phyloP scores from a whole-genome alignment of 257 asterid genomes.

The Leptodermis oblonga region DNA sequence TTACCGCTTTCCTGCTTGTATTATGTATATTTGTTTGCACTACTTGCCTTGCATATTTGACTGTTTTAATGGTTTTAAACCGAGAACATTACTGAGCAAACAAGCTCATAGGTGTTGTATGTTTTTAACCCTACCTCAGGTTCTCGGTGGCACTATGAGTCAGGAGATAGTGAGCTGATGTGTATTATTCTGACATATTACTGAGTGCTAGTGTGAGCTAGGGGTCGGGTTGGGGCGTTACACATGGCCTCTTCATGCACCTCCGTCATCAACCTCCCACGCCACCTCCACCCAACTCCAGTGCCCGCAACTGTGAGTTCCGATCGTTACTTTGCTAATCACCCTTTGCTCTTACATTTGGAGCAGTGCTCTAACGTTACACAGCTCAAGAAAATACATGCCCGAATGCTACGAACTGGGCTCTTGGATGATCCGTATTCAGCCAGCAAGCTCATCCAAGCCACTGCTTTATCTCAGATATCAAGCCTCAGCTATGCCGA shows the following conservation, averaged over 20 bases:
- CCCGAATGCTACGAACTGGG: constrained; percentile 66
- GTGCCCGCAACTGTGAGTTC: constrained; percentile 30
- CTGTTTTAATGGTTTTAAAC: too few species aligned
- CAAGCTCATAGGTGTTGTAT: too few species aligned
- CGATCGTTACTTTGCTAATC: constrained; percentile 53
- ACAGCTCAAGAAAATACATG: constrained; percentile 72
- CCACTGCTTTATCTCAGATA: constrained; percentile 39
- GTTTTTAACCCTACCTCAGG: too few species aligned
- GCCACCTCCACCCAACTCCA: constrained; percentile 14
- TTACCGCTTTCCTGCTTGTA: too few species aligned
- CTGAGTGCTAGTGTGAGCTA: too few species aligned
- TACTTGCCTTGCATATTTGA: too few species aligned
- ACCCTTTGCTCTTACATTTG: constrained; percentile 43
- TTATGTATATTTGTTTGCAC: too few species aligned
- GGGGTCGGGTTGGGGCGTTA: too few species aligned
- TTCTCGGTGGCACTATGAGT: too few species aligned
- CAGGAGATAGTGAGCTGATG: too few species aligned
- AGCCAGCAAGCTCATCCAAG: constrained; percentile 67
- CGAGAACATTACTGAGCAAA: too few species aligned
- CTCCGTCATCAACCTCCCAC: constrained; percentile 18
- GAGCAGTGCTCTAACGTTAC: constrained; percentile 41
- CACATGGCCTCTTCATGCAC: constrained; percentile 38
- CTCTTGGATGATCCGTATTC: constrained; percentile 62
- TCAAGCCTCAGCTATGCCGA: constrained; percentile 64
- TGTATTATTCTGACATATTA: too few species aligned